phyloP scores from a whole-genome alignment of 257 asterid genomes.

The Solanum sejunctum region DNA sequence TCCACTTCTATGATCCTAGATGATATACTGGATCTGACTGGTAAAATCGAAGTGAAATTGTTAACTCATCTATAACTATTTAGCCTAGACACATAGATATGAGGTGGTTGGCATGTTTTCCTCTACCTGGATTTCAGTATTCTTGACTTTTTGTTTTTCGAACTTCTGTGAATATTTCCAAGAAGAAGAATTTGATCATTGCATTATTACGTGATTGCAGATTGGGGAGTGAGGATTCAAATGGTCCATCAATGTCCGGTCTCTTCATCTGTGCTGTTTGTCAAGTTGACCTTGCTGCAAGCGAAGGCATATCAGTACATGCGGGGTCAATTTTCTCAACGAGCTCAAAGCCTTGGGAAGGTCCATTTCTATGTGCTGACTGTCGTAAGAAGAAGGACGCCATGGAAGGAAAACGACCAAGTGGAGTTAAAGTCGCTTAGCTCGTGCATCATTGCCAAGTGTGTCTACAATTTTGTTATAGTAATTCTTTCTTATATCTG shows the following conservation, averaged over 20 bases:
- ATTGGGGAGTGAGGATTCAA: constrained; percentile 45
- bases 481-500: constrained; percentile 1
- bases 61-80: not conserved
- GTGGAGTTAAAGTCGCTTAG: constrained; percentile 26
- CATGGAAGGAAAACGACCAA: constrained; percentile 60
- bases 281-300: constrained; percentile 48
- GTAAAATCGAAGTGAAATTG: not conserved
- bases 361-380: constrained; percentile 71
- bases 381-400: constrained; percentile 76
- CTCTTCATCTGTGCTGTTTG: constrained; percentile 59
- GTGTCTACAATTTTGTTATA: not conserved
- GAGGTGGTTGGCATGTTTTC: not conserved
- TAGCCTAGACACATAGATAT: not conserved
- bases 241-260: constrained; percentile 21
- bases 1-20: too few relatives aligned
- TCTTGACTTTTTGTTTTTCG: not conserved
- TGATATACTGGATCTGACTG: too few relatives aligned
- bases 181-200: not conserved
- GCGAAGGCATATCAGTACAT: constrained; percentile 67
- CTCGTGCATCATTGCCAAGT: not conserved
- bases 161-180: not conserved
- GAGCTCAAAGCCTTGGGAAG: constrained; percentile 82
- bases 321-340: constrained; percentile 70
- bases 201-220: constrained; percentile 15
- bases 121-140: not conserved